These are phyloP conservation scores for Talaromyces wortmannii DNA, from an alignment of 495 filamentous ascomycete genomes.

Conservation along the genomic window DNA sequence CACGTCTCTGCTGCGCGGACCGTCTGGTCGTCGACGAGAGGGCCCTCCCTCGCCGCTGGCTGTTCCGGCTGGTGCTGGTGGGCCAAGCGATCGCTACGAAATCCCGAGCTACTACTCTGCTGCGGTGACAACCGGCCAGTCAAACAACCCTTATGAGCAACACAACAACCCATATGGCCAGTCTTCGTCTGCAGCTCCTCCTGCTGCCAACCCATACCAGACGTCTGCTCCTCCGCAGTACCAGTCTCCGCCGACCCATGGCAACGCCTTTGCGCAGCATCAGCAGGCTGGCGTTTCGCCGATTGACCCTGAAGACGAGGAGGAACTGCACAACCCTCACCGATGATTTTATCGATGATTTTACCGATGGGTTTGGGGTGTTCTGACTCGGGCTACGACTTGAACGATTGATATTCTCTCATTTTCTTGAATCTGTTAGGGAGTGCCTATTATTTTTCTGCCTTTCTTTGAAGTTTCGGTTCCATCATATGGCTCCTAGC, in stretches of 20 bases:
- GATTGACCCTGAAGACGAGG: not conserved
- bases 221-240: not conserved
- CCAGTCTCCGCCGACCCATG: not conserved
- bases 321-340: not conserved
- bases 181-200: not conserved
- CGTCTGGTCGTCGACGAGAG: slow-evolving; percentile 33
- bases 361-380: not conserved
- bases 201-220: not conserved
- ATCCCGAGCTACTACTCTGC: slow-evolving; percentile 5
- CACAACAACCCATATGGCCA: slow-evolving; percentile 3
- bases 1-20: slow-evolving; percentile 23
- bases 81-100: slow-evolving; percentile 7
- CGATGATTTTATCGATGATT: not conserved
- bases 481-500: not conserved
- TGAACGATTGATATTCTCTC: no score
- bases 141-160: no score
- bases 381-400: not conserved
- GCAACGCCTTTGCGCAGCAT: not conserved
- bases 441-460: not conserved
- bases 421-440: no score
- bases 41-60: slow-evolving; percentile 15
- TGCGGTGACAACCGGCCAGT: not conserved
- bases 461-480: not conserved
- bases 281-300: not conserved
- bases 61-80: slow-evolving; percentile 7